Conservation (phyloP, 2,329 filamentous ascomycete genomes). For the Penicillium sp. region DNA sequence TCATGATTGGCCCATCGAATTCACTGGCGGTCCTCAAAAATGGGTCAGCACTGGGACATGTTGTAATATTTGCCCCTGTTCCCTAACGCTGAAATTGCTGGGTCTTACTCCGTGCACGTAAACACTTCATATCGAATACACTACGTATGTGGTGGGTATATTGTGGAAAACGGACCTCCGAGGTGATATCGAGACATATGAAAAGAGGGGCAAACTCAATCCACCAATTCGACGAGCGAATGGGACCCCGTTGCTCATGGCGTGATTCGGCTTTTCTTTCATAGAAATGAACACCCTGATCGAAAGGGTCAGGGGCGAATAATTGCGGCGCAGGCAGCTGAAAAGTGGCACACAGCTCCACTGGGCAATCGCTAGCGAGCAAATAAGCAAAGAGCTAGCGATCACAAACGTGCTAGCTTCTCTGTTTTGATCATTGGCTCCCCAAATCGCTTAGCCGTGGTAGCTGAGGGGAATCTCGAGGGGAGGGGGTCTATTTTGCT, state of each 20-base stretch:
- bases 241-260: not conserved
- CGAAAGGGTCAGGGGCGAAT: not conserved
- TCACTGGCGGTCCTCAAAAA: not conserved
- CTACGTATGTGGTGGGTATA: not conserved
- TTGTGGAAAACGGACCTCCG: not conserved
- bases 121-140: not conserved
- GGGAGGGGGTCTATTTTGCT: not conserved
- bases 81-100: too few relatives aligned
- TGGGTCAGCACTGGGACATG: not conserved
- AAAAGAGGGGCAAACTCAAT: not conserved
- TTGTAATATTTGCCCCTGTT: too few relatives aligned
- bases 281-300: not conserved
- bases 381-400: slow-evolving; percentile 3
- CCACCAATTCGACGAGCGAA: slow-evolving; percentile 3
- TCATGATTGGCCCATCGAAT: slow-evolving; percentile 4
- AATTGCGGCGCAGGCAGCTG: not conserved
- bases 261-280: not conserved
- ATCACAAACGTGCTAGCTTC: not conserved
- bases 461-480: slow-evolving; percentile 5
- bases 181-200: not conserved
- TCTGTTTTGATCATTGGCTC: slow-evolving; percentile 5
- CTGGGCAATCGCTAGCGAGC: not conserved
- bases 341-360: slow-evolving; percentile 1
- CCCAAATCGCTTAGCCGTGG: slow-evolving; percentile 1
- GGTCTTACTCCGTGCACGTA: too few relatives aligned